These are phyloP conservation scores for Camellia lanceoleosa DNA, from an alignment of 148 eudicot species.

Conservation along the genomic window DNA sequence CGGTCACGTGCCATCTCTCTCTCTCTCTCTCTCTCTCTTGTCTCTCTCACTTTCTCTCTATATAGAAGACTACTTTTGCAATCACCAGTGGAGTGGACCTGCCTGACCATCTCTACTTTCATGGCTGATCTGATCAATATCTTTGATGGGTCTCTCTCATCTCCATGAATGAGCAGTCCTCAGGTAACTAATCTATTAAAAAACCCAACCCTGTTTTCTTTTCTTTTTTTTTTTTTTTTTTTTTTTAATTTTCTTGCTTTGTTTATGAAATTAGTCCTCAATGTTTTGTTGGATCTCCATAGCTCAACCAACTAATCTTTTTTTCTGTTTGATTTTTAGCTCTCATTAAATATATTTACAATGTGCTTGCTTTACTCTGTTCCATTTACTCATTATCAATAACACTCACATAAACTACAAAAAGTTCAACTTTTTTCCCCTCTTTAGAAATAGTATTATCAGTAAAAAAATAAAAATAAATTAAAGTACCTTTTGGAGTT, in stretches of 20 bases:
- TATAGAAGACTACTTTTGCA: neutral
- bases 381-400: neutral
- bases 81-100: slow-evolving; percentile 25
- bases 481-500: slow-evolving; percentile 8
- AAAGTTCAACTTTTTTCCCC: slow-evolving; percentile 12
- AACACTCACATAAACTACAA: neutral
- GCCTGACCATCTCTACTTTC: slow-evolving; percentile 22
- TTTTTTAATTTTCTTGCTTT: neutral
- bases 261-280: neutral
- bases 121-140: slow-evolving; percentile 25
- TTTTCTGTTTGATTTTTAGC: neutral
- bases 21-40: slow-evolving; percentile 11
- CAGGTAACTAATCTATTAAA: slow-evolving; percentile 12
- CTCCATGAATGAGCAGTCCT: slow-evolving; percentile 2
- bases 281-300: slow-evolving; percentile 11
- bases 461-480: slow-evolving; percentile 13
- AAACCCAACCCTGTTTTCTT: neutral
- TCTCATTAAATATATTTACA: neutral
- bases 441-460: neutral
- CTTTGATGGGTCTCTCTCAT: slow-evolving; percentile 21
- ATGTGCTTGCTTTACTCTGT: neutral
- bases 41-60: slow-evolving; percentile 18
- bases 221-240: neutral
- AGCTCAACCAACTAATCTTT: neutral
- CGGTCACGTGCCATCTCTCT: slow-evolving; percentile 25